Evolutionary conservation across 805 yeast genomes (phyloP), one percentile per base, ranked within the genome.

Genomic region (Candida verbasci): DNA sequence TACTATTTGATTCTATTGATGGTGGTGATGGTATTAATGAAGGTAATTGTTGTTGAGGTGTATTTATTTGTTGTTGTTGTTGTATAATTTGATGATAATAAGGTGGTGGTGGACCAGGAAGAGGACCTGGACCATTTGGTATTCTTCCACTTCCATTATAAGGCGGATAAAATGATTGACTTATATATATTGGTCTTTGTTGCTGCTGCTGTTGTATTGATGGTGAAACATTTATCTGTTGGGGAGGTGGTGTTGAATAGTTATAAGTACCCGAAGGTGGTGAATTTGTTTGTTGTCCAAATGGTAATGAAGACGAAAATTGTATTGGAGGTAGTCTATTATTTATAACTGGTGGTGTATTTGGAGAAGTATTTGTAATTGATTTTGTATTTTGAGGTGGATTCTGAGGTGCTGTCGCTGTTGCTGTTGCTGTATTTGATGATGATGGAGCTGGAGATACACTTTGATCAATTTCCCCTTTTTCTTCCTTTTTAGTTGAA

Each of bases 41-140:
- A 6, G 23, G 18, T 24, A 16, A 24, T 3, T 31, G 25, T 9
- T n/a, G 25, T 9, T 28, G 25, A 7, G 23, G 25, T 28, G 40
- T 22, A 25, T 24, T 31, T 11, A 24, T 29, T 11, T 43, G 43
- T 4, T 33, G 37, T 14, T 40, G 36, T 9, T 29, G 34, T 15
- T 22, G 34, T 24, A 33, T 18, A 27, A 34, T 14, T 31, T 28
- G 29, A 15, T 24, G 10, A n/a, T 24, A 24, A 24, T 24, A 39
- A 17, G 50, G 45, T 16, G 68, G 66, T 3, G 68, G 64, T 3
- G 71, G 70, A 1, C 68, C 68, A 0, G 70, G 70, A 9, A 62
- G 48, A 1, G 70, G 69, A 2, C 69, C 70, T 0, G 70, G 70
- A 3, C 68, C 69, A 44, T 64, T 62, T 17, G 69, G 69, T 10